phyloP scores from a whole-genome alignment of 1,284 basidiomycete species.

The Naganishia albida region DNA sequence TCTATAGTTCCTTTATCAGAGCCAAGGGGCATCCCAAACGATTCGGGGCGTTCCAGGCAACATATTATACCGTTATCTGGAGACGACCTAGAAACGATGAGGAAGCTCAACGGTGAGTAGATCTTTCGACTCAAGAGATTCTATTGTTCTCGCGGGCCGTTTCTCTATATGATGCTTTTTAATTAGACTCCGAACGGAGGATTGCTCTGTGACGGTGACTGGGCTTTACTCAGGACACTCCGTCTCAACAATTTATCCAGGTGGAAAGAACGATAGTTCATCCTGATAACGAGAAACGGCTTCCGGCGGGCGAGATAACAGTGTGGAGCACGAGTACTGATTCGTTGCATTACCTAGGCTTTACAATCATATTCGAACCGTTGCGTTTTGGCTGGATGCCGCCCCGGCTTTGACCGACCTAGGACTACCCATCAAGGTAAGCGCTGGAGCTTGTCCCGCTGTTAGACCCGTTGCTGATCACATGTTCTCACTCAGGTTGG shows the following conservation, averaged over 20 bases:
- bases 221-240: too few relatives aligned
- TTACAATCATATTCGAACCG: conserved; percentile 53
- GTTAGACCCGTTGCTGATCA: neutral
- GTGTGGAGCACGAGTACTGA: neutral
- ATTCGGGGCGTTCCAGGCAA: conserved; percentile 51
- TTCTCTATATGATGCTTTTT: conserved; percentile 40
- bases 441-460: conserved; percentile 2
- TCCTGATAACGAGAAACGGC: conserved; percentile 6
- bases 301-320: neutral
- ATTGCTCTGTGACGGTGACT: conserved; percentile 27
- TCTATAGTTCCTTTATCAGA: neutral
- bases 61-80: conserved; percentile 43
- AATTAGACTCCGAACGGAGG: conserved; percentile 42
- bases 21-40: conserved; percentile 36
- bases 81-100: conserved; percentile 44
- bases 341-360: conserved; percentile 37
- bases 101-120: conserved; percentile 51
- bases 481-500: conserved; percentile 42
- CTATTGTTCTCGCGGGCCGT: neutral
- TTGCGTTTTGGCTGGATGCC: conserved; percentile 54
- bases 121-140: neutral
- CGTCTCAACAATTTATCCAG: conserved; percentile 19
- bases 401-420: conserved; percentile 52
- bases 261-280: conserved; percentile 27
- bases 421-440: conserved; percentile 52